Base-by-base conservation (phyloP, 2,329 filamentous ascomycete species). In the Colletotrichum sansevieriae region DNA sequence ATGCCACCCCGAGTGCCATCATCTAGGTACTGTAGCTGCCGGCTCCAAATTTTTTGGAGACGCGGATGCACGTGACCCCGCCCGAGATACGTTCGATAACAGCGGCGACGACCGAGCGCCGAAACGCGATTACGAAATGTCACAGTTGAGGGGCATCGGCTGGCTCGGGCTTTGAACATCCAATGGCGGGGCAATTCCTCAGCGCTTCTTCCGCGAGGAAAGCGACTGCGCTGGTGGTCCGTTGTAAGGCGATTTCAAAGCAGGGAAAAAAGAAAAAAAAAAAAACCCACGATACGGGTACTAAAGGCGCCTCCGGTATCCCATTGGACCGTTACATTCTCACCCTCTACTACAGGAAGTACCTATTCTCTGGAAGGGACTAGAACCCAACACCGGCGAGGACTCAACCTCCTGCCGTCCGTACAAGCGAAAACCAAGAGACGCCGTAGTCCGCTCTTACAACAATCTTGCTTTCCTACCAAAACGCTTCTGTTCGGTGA, bases 201-300 rank as follows among this genome's bases (percentile, higher is more conserved):
- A 15, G 37, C 37, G 11, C 37, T 39, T 15, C 29, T 29, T 44
- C 6, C 35, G 15, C 49, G 35, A 49, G 25, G 41, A 55, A 25
- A 49, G 15, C 60, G 60, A 55, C 55, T 63, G 49, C 60, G 49
- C 47, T 56, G 29, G 33, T 56, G 43, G 20, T 33, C 20, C 59
- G 15, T 35, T 43, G 37, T 11, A 35, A 57, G 55, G 39, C 65
- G 78, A 79, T 80, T 80, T 80, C 78, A 79, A 79, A 80, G 78
- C 78, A 80, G 18, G 18, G 2, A 18, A 18, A 18, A 18, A n/a
- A n/a, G n/a, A 68, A 71, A 70, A 72, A 59, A 60, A 80, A 68
- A 71, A 70, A 72, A 59, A 18, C 54, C 46, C 25, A 55, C 41
- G 59, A 62, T 62, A 46, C 35, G 25, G 49, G 39, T 68, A 68